Percentiles rank a stretch among this genome's conserved stretches.
These are phyloP conservation scores for Patellifolia procumbens DNA, from an alignment of 179 eudicot genomes.

Conservation along the genomic window DNA sequence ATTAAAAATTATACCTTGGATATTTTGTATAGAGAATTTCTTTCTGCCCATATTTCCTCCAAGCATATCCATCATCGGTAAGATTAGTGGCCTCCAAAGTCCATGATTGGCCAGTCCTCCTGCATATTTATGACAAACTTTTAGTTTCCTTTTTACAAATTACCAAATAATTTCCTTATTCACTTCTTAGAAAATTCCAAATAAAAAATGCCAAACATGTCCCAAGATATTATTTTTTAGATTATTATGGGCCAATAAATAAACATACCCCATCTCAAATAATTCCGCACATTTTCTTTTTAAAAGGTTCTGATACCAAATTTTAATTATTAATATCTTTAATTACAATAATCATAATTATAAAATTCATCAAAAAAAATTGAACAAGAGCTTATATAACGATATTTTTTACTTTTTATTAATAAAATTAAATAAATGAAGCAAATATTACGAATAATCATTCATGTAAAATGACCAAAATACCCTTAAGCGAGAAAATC, in stretches of 20 bases:
- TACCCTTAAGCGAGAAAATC: not conserved
- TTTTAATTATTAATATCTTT: too few species aligned
- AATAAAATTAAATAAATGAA: too few species aligned
- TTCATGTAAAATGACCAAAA: not conserved
- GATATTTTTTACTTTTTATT: too few species aligned
- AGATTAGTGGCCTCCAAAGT: constrained; percentile 22
- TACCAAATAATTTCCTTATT: too few species aligned
- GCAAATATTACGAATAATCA: too few species aligned
- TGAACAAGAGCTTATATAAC: too few species aligned
- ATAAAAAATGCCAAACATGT: not conserved
- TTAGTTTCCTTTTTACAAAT: not conserved
- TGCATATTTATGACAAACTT: constrained; percentile 22
- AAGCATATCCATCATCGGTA: constrained; percentile 61
- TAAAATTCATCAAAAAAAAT: too few species aligned
- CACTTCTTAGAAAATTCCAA: too few species aligned
- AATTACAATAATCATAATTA: too few species aligned
- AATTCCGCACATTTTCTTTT: too few species aligned
- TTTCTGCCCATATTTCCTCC: constrained; percentile 90
- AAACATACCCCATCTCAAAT: not conserved
- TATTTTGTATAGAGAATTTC: constrained; percentile 49
- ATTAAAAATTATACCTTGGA: constrained; percentile 48
- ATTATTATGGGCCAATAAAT: not conserved
- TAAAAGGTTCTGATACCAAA: too few species aligned
- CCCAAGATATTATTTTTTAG: not conserved
- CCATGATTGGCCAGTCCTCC: constrained; percentile 44